These are phyloP conservation scores for Ambrosiella xylebori DNA, from an alignment of 2,329 filamentous ascomycete genomes.

Conservation along the genomic window DNA sequence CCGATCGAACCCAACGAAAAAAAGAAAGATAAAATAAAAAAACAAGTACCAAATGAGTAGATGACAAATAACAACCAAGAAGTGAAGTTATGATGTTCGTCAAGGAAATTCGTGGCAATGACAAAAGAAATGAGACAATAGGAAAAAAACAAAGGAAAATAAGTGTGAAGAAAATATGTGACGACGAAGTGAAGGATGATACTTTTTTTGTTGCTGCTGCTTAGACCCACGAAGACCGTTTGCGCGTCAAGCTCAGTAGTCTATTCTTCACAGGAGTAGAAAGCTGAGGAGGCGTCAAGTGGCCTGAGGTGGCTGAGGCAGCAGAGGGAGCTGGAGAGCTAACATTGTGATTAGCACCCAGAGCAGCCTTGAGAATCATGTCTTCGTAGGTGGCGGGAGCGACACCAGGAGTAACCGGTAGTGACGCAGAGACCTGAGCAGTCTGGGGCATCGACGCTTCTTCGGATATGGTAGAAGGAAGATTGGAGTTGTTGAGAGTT, in stretches of 20 bases:
- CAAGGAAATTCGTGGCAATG: slow-evolving; percentile 6
- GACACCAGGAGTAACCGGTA: slow-evolving; percentile 14
- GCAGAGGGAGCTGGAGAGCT: slow-evolving; percentile 15
- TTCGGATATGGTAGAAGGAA: slow-evolving; percentile 21
- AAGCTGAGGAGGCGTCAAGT: slow-evolving; percentile 7
- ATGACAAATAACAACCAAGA: slow-evolving; percentile 4
- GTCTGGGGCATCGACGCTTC: slow-evolving; percentile 16
- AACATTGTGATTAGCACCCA: slow-evolving; percentile 26
- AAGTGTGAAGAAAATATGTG: slow-evolving; percentile 3
- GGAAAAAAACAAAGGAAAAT: slow-evolving; percentile 3
- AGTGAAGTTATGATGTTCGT: not conserved
- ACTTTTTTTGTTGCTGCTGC: not conserved
- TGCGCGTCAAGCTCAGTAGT: slow-evolving; percentile 9
- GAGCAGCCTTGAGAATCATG: slow-evolving; percentile 27
- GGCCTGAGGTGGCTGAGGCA: slow-evolving; percentile 1
- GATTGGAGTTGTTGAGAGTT: slow-evolving; percentile 23
- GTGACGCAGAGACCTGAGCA: not conserved
- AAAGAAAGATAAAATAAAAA: not conserved
- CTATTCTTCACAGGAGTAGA: slow-evolving; percentile 13
- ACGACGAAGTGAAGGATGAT: slow-evolving; percentile 3
- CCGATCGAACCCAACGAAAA: not conserved
- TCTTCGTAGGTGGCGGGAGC: slow-evolving; percentile 30
- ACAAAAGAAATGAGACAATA: slow-evolving; percentile 1
- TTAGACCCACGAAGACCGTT: slow-evolving; percentile 7
- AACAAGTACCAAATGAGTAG: not conserved